phyloP scores from a whole-genome alignment of 805 yeast species.

The Nakazawaea anatomiae region DNA sequence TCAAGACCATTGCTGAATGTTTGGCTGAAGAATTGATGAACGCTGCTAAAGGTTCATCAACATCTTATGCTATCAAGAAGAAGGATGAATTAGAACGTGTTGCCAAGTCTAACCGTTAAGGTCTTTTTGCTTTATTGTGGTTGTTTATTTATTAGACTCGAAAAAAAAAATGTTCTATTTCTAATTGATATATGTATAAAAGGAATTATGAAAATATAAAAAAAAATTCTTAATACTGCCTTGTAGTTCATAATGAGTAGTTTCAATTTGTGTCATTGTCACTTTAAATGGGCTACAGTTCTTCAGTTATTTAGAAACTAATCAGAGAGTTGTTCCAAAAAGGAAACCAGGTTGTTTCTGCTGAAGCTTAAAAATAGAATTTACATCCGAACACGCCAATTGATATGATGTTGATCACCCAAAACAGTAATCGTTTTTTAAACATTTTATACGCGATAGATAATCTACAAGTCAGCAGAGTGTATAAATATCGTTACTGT shows the following conservation, averaged over 20 bases:
- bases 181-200: neutral
- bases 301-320: too few species aligned
- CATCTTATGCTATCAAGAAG: slow-evolving; percentile 99
- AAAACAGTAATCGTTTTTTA: too few species aligned
- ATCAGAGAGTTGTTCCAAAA: too few species aligned
- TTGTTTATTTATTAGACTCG: neutral
- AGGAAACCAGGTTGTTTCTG: too few species aligned
- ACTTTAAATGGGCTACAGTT: too few species aligned
- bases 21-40: slow-evolving; percentile 99
- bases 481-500: too few species aligned
- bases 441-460: too few species aligned
- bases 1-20: slow-evolving; percentile 99
- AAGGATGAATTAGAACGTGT: slow-evolving; percentile 99
- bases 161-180: neutral
- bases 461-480: too few species aligned
- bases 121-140: neutral
- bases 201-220: neutral
- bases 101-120: slow-evolving; percentile 99
- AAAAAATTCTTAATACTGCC: neutral
- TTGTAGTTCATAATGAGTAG: neutral
- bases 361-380: too few species aligned
- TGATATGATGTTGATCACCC: too few species aligned
- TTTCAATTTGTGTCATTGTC: too few species aligned
- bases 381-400: too few species aligned
- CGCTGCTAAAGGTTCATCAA: slow-evolving; percentile 99